Percentiles rank a stretch among this genome's conserved stretches.
These are phyloP conservation scores for Coemansia sp. DNA, from an alignment of 192 early-diverging fungal genomes.

Conservation along the genomic window DNA sequence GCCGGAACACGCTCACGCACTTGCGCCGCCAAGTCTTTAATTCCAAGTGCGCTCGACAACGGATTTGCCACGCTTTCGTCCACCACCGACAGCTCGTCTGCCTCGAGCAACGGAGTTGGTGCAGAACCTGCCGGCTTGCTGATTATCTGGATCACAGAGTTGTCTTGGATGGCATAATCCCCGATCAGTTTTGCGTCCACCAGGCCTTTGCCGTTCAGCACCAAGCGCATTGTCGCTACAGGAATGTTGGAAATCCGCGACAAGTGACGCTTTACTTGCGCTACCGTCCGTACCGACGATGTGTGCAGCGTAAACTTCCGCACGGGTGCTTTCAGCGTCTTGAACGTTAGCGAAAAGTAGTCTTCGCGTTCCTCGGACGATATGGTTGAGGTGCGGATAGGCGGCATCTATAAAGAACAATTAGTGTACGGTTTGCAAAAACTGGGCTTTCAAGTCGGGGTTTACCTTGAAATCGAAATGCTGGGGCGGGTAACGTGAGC, in stretches of 20 bases:
- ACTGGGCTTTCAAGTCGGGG: not conserved
- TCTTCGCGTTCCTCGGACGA: slow-evolving; percentile 34
- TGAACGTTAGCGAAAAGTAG: slow-evolving; percentile 44
- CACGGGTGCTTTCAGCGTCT: slow-evolving; percentile 44
- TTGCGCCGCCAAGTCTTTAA: not conserved
- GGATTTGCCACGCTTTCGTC: slow-evolving; percentile 24
- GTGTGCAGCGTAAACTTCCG: slow-evolving; percentile 48
- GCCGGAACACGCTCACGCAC: not conserved
- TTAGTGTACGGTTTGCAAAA: not conserved
- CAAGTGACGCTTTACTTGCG: slow-evolving; percentile 44
- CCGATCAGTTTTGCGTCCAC: slow-evolving; percentile 49
- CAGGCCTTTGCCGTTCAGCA: slow-evolving; percentile 39
- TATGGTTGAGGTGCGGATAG: slow-evolving; percentile 10
- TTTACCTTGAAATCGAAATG: slow-evolving; percentile 40
- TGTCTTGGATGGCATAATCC: slow-evolving; percentile 34
- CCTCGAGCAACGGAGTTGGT: not conserved
- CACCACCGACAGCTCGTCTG: slow-evolving; percentile 5
- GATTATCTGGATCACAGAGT: slow-evolving; percentile 48
- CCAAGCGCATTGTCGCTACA: slow-evolving; percentile 28
- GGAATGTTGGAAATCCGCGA: slow-evolving; percentile 36
- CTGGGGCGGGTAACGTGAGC: slow-evolving; percentile 29
- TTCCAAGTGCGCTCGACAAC: slow-evolving; percentile 27
- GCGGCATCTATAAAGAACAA: slow-evolving; percentile 30
- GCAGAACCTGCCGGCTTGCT: slow-evolving; percentile 19
- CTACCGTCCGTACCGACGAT: slow-evolving; percentile 40